Conservation (phyloP, 257 asterid species). For the Schizonepeta tenuifolia region DNA sequence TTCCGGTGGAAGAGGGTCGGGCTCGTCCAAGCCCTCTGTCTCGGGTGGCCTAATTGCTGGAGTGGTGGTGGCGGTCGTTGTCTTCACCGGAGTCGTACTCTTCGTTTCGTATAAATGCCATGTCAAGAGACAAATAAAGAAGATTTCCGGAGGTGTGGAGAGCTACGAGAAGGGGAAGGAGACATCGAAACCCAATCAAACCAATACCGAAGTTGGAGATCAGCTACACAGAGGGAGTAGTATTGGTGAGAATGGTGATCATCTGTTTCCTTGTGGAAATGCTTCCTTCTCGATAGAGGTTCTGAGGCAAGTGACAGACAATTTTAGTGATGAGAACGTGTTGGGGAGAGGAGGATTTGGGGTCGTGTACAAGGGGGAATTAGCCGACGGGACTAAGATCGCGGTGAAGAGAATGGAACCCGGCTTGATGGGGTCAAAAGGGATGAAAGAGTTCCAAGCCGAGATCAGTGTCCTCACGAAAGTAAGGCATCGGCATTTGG, state of each 20-base stretch:
- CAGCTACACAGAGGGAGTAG: conserved; percentile 61
- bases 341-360: conserved; percentile 93
- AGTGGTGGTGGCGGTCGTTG: conserved; percentile 57
- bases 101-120: conserved; percentile 71
- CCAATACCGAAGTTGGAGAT: too few species aligned
- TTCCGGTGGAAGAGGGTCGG: conserved; percentile 38
- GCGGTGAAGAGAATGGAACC: conserved; percentile 95
- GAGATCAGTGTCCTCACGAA: conserved; percentile 87
- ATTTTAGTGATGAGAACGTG: conserved; percentile 62
- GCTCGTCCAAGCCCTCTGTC: conserved; percentile 39
- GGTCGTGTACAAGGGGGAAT: conserved; percentile 75
- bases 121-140: conserved; percentile 41
- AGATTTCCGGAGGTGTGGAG: conserved; percentile 49
- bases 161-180: conserved; percentile 60
- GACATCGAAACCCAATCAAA: conserved; percentile 35
- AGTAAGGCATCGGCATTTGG: conserved; percentile 91
- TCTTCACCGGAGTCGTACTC: conserved; percentile 53
- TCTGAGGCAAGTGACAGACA: conserved; percentile 76
- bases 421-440: conserved; percentile 80
- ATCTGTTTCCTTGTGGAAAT: conserved; percentile 58
- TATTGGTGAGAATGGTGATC: conserved; percentile 47
- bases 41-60: conserved; percentile 75
- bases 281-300: conserved; percentile 62
- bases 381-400: conserved; percentile 80
- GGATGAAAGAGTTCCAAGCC: conserved; percentile 84